Percentiles rank a stretch among this genome's conserved stretches.
Conservation (phyloP, 148 eudicot genomes). For the Vaccinium corymbosum region DNA sequence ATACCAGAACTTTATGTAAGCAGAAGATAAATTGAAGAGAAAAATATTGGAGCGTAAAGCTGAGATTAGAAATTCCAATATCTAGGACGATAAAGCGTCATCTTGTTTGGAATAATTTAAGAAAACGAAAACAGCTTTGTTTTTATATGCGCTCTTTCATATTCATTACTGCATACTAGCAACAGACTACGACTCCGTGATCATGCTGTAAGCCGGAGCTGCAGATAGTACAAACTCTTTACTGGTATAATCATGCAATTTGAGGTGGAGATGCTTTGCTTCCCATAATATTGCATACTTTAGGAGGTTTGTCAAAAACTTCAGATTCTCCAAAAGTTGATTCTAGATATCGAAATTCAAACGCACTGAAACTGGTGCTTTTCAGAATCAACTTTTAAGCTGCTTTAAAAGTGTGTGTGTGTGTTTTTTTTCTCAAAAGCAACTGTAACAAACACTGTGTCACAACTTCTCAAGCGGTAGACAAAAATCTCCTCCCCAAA, state of each 20-base stretch:
- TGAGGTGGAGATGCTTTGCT: background rate
- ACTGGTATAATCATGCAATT: background rate
- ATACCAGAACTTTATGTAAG: background rate
- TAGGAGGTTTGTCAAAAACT: background rate
- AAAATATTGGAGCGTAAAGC: background rate
- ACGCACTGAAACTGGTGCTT: background rate
- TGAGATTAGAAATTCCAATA: background rate
- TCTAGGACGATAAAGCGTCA: background rate
- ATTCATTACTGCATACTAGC: too few species aligned
- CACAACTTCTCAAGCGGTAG: background rate
- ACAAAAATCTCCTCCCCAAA: background rate
- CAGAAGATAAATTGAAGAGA: background rate
- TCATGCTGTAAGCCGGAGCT: background rate
- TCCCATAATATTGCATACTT: background rate
- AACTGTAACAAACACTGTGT: background rate
- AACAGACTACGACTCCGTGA: background rate
- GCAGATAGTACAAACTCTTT: background rate
- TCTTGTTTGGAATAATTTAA: background rate
- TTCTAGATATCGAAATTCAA: background rate
- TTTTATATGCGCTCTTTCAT: too few species aligned
- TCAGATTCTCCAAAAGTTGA: background rate
- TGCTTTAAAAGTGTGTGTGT: background rate
- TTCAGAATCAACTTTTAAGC: background rate
- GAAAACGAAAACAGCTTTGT: background rate
- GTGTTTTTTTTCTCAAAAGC: too few species aligned